Evolutionary conservation across 208 protist genomes (phyloP).

Genomic region (Leishmania aethiopica): DNA sequence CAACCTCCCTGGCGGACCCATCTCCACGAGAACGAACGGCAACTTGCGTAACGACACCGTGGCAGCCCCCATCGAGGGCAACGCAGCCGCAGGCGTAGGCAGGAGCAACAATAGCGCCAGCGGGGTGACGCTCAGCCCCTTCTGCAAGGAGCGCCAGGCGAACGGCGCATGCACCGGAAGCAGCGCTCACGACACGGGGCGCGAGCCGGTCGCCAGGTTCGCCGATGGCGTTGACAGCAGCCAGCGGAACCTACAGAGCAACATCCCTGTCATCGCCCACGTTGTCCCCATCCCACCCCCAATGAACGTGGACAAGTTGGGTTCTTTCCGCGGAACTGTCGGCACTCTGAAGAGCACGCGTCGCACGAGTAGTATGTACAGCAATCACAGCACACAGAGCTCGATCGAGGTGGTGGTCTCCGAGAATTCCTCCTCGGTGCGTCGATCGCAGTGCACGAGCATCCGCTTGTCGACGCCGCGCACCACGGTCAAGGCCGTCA

Average conservation of each 20-base stretch:
- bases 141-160: neutral
- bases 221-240: neutral
- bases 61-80: neutral
- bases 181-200: constrained; percentile 2
- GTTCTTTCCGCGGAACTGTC: neutral
- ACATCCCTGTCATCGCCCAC: neutral
- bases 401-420: neutral
- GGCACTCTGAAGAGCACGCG: neutral
- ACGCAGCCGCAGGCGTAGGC: neutral
- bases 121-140: neutral
- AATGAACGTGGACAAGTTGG: neutral
- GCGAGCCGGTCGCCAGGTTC: constrained; percentile 10
- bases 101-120: neutral
- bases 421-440: neutral
- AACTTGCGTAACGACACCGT: neutral
- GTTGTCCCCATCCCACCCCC: constrained; percentile 9
- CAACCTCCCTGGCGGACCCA: neutral
- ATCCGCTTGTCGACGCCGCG: constrained; percentile 2
- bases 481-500: neutral
- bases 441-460: constrained; percentile 6
- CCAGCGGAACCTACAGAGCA: neutral
- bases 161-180: neutral
- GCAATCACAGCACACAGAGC: constrained; percentile 4
- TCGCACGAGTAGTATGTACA: neutral
- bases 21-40: neutral